Evolutionary conservation across 345 rosid genomes (phyloP), one percentile per base, ranked within the genome.

Genomic region (Populus tremula): DNA sequence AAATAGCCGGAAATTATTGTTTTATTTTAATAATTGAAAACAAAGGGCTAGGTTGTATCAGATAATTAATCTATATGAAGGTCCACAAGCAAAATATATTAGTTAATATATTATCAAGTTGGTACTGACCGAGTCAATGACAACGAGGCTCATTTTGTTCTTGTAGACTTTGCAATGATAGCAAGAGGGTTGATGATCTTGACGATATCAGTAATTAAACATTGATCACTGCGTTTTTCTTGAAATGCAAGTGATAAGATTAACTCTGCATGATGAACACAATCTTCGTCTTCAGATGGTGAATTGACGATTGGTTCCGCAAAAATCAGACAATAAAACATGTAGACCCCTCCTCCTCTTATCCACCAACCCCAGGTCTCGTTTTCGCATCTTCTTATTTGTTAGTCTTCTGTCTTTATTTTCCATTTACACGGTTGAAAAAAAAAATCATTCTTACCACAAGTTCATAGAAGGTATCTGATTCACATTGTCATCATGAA

Each of bases 271-370:
- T 35, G 50, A 70, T 72, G 33, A 59, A n/a, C 70, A 67, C 63
- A 31, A 80, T 75, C 35, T 76, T 47, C 45, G 65, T 16, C 35
- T 14, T 25, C 38, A 71, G 78, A 77, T 74, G 21, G 39, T 54
- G 78, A 10, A 85, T 85, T 80, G 88, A 83, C 66, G 62, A 80
- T 81, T 74, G 78, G 79, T 76, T 83, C 71, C 83, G 54, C 45
- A 67, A 67, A 70, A 56, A 47, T 47, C 31, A 77, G 67, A 84
- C 90, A 56, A 47, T 41, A 56, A 77, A 67, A 84, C 90, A 88
- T 81, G 82, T 76, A 67, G 85, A 72, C 90, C 90, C 86, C 73
- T 29, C 74, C 23, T 35, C 16, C n/a, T 17, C 47, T 65, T 62
- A 6, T 68, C 21, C 8, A 45, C 69, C 72, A 72, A 54, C 13